Conservation (phyloP, 805 yeast genomes). For the Yamadazyma nakazawae region DNA sequence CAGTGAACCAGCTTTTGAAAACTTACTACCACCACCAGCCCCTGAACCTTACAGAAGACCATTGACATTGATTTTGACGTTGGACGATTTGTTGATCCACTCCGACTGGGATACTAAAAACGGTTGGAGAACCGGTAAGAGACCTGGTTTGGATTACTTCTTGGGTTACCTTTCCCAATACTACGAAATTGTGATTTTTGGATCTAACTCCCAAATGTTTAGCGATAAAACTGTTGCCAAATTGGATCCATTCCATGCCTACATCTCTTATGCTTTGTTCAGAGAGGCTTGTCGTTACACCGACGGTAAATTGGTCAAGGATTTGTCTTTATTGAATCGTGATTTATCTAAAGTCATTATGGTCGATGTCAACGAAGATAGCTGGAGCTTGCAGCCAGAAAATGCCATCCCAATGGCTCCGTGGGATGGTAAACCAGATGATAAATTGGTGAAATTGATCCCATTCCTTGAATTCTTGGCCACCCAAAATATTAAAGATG, state of each 20-base stretch:
- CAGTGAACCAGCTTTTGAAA: slow-evolving; percentile 91
- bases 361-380: slow-evolving; percentile 72
- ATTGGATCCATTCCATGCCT: slow-evolving; percentile 91
- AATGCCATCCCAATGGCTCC: slow-evolving; percentile 82
- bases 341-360: slow-evolving; percentile 78
- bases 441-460: slow-evolving; percentile 71
- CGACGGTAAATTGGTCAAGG: slow-evolving; percentile 88
- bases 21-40: slow-evolving; percentile 90
- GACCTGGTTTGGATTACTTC: slow-evolving; percentile 98
- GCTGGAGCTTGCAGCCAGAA: slow-evolving; percentile 83
- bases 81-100: slow-evolving; percentile 89
- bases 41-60: slow-evolving; percentile 91
- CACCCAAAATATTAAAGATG: slow-evolving; percentile 80
- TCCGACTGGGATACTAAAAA: slow-evolving; percentile 86
- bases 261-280: slow-evolving; percentile 79
- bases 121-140: slow-evolving; percentile 98
- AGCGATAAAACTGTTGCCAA: slow-evolving; percentile 81
- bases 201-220: slow-evolving; percentile 80
- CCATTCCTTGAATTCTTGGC: slow-evolving; percentile 95
- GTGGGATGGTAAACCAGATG: slow-evolving; percentile 88
- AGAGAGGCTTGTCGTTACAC: slow-evolving; percentile 88
- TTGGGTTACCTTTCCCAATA: slow-evolving; percentile 91
- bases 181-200: slow-evolving; percentile 91
- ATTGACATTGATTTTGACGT: slow-evolving; percentile 78
- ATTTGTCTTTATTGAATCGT: slow-evolving; percentile 85